Evolutionary conservation across 495 filamentous ascomycete species (phyloP), one percentile per base, ranked within the genome.

Genomic region (Talaromyces proteolyticus): DNA sequence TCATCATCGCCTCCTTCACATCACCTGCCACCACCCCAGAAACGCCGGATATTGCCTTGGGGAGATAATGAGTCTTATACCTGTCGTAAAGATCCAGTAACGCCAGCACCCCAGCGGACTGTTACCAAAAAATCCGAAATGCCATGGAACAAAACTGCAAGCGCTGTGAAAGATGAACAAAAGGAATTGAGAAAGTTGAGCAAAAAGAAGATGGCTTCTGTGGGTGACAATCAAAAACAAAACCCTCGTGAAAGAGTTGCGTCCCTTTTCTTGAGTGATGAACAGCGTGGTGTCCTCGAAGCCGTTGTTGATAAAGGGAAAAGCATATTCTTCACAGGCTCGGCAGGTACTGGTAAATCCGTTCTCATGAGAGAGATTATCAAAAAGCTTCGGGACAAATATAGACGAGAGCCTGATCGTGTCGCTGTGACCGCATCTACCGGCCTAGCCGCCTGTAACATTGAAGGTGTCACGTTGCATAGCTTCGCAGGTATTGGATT

Each of bases 281-380:
- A 98, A 62, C 93, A 98, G 64, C 72, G 75, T 40, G 79, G 85
- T 52, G 89, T 98, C n/a, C 72, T 92, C 47, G 77, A 87, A 14
- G 67, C 95, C 12, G 90, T 97, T 19, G 72, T 87, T 3, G 76
- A 91, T 3, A 61, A 85, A 29, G 71, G 74, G 25, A 87, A 90
- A 59, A 96, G 93, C 56, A 91, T 96, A 3, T 98, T 98, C 74
- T 98, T 97, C 67, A 98, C 93, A 2, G 93, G 93, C 50, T 95
- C 93, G 38, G 93, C 93, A 49, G 93, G 93, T 76, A 98, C 93
- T 18, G 93, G 93, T 53, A 98, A 98, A 69, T 98, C 93, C 0
- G 93, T 97, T 3, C 72, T 98, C 42, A 86, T 98, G 75, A 79
- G 93, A 50, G 82, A 93, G 52, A 93, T 95, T 51, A 96, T 98